Percentiles rank a stretch among this genome's conserved stretches.
phyloP scores from a whole-genome alignment of 495 filamentous ascomycete species.

The Umbilicaria muhlenbergii region DNA sequence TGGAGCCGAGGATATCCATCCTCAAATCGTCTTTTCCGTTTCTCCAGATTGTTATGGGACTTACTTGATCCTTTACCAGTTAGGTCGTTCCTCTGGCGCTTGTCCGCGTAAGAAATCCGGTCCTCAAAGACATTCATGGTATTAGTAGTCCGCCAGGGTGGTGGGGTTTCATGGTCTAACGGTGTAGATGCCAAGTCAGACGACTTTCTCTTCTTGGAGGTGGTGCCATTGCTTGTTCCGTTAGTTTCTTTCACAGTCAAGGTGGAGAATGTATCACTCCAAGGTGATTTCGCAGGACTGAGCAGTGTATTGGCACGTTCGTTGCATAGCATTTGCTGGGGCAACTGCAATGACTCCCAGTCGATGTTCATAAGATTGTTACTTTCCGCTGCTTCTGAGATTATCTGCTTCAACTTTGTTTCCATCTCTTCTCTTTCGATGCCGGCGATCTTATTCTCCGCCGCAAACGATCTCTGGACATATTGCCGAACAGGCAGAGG shows the following conservation, averaged over 20 bases:
- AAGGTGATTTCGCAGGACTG: conserved; percentile 18
- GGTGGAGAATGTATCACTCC: conserved; percentile 12
- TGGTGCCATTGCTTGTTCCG: conserved; percentile 12
- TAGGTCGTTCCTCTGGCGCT: conserved; percentile 38
- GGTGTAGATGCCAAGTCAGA: conserved; percentile 33
- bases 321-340: conserved; percentile 67
- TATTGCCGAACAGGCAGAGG: conserved; percentile 62
- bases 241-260: conserved; percentile 13
- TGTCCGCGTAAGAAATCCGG: conserved; percentile 55
- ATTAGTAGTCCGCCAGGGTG: conserved; percentile 65
- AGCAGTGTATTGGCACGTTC: conserved; percentile 40
- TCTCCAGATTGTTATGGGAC: conserved; percentile 74
- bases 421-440: conserved; percentile 60
- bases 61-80: conserved; percentile 56
- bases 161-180: conserved; percentile 28
- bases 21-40: conserved; percentile 77
- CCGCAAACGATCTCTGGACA: conserved; percentile 69
- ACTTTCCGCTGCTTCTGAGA: conserved; percentile 59
- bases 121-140: conserved; percentile 50
- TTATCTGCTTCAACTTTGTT: conserved; percentile 67
- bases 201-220: conserved; percentile 67
- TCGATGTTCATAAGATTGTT: conserved; percentile 53
- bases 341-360: conserved; percentile 74
- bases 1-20: conserved; percentile 14
- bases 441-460: conserved; percentile 47